A percentile compares a stretch with the other conserved stretches of the same genome.
Evolutionary conservation across 2,329 filamentous ascomycete species (phyloP).

Genomic region (Talaromyces sp.): DNA sequence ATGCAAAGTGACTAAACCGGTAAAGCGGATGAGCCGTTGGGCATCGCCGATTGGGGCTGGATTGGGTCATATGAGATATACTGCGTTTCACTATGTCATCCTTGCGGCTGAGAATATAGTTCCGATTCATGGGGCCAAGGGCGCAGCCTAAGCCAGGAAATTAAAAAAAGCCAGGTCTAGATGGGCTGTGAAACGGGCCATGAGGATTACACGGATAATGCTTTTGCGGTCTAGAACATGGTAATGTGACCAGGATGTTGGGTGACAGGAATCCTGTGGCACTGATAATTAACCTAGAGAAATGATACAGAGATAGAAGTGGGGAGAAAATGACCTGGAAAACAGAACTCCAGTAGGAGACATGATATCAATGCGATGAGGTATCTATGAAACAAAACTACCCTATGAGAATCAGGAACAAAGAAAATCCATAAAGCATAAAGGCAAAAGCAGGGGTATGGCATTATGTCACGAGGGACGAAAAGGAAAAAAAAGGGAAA

Average conservation of each 20-base stretch:
- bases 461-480: constrained; percentile 12
- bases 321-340: too few species aligned
- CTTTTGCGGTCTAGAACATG: background rate
- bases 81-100: constrained; percentile 2
- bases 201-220: background rate
- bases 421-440: constrained; percentile 10
- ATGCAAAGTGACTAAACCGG: background rate
- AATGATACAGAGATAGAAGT: background rate
- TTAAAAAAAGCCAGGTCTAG: too few species aligned
- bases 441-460: constrained; percentile 20
- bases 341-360: too few species aligned
- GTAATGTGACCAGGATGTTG: background rate
- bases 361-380: constrained; percentile 14
- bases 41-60: background rate
- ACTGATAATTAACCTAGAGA: background rate
- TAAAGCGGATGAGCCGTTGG: background rate
- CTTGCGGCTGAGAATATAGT: constrained; percentile 19
- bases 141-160: too few species aligned
- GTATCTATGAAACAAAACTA: constrained; percentile 16
- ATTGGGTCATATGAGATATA: constrained; percentile 1
- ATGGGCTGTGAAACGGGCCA: background rate
- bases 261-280: background rate
- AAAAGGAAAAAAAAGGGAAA: constrained; percentile 8
- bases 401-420: constrained; percentile 1
- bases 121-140: constrained; percentile 9